Evolutionary conservation across 2,329 filamentous ascomycete genomes (phyloP).

Genomic region (Thelonectria rubi): DNA sequence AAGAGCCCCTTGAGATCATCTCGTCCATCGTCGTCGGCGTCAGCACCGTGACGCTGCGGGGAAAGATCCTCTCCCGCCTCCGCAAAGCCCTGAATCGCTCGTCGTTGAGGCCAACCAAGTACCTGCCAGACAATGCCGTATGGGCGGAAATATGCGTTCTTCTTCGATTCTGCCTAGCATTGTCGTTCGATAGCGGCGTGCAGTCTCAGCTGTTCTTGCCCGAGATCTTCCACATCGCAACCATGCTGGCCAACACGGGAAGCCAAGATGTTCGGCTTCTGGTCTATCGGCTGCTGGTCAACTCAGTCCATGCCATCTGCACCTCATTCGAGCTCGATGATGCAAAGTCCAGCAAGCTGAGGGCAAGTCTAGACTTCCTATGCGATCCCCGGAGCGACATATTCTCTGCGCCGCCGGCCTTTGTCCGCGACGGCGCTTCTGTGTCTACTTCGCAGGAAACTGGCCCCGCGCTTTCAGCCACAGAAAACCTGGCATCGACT

Average conservation of each 20-base stretch:
- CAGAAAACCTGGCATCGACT: slow-evolving; percentile 68
- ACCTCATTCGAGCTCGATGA: slow-evolving; percentile 73
- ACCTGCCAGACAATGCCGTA: slow-evolving; percentile 71
- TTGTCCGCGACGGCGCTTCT: slow-evolving; percentile 62
- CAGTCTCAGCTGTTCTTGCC: slow-evolving; percentile 74
- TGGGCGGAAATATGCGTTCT: slow-evolving; percentile 76
- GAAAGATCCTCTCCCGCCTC: slow-evolving; percentile 71
- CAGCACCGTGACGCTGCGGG: slow-evolving; percentile 71
- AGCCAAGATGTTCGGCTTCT: slow-evolving; percentile 63
- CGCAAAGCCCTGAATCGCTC: slow-evolving; percentile 74
- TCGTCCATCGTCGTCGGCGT: slow-evolving; percentile 71
- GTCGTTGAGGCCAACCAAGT: slow-evolving; percentile 71
- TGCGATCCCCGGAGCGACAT: slow-evolving; percentile 68
- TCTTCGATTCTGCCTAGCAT: slow-evolving; percentile 70
- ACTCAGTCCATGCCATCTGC: slow-evolving; percentile 73
- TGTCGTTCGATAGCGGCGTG: slow-evolving; percentile 73
- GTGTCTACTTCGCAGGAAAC: slow-evolving; percentile 64
- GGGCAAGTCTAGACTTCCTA: slow-evolving; percentile 64
- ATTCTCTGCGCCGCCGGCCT: slow-evolving; percentile 58
- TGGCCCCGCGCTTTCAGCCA: slow-evolving; percentile 61
- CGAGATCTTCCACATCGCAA: slow-evolving; percentile 75
- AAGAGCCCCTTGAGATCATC: slow-evolving; percentile 67
- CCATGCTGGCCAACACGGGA: slow-evolving; percentile 75
- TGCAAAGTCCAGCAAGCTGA: slow-evolving; percentile 62
- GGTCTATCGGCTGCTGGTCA: slow-evolving; percentile 71